Percentiles rank a stretch among this genome's conserved stretches.
Evolutionary conservation across 2,329 filamentous ascomycete species (phyloP).

Genomic region (Arthrobotrys conoides): DNA sequence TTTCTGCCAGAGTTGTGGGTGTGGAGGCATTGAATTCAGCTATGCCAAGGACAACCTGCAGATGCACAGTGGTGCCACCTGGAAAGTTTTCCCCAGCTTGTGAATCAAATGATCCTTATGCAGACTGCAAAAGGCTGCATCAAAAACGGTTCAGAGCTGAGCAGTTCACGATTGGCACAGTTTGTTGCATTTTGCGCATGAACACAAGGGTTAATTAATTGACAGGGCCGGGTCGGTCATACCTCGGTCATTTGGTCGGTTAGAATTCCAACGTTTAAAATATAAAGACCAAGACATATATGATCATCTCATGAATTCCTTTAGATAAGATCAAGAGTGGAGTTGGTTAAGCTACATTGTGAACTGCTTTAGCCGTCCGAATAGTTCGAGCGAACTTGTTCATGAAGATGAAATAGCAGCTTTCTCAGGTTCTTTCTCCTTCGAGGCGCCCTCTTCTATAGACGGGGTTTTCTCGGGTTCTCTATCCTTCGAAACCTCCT

Average conservation of each 20-base stretch:
- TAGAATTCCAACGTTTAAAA: background rate
- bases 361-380: background rate
- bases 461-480: too few species aligned
- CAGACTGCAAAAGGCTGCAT: constrained; percentile 13
- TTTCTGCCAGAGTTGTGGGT: constrained; percentile 1
- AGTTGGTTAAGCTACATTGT: background rate
- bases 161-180: background rate
- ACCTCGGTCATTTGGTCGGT: background rate
- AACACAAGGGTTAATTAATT: background rate
- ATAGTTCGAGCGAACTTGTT: background rate
- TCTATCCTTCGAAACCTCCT: background rate
- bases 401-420: background rate
- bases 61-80: constrained; percentile 18
- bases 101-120: constrained; percentile 20
- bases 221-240: too few species aligned
- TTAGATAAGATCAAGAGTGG: background rate
- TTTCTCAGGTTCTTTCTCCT: background rate
- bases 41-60: constrained; percentile 20
- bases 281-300: background rate
- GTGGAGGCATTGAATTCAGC: constrained; percentile 20
- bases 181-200: constrained; percentile 21
- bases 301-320: background rate
- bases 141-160: constrained; percentile 12
- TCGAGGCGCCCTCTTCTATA: background rate
- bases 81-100: constrained; percentile 18